Evolutionary conservation across 2,329 filamentous ascomycete species (phyloP).

Genomic region (Cladorrhinum sp.): DNA sequence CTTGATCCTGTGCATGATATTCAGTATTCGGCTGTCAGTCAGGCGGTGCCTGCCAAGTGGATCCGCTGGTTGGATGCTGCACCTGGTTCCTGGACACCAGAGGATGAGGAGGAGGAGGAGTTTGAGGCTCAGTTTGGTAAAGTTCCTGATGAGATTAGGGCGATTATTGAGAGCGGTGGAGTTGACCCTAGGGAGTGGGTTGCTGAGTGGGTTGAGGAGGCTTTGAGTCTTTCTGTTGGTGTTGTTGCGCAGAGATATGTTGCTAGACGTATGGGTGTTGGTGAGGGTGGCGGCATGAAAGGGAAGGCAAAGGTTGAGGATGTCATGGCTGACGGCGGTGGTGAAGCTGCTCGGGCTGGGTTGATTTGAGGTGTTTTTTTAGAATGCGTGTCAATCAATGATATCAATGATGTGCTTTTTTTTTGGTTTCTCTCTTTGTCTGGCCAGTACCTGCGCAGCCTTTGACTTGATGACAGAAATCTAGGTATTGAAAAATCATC

Average conservation of each 20-base stretch:
- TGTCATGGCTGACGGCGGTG: slow-evolving; percentile 54
- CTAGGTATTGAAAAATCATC: no score
- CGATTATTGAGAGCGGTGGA: slow-evolving; percentile 71
- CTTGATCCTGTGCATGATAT: slow-evolving; percentile 90
- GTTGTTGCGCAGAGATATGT: slow-evolving; percentile 94
- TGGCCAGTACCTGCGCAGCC: no score
- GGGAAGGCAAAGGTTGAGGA: slow-evolving; percentile 60
- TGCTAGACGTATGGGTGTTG: slow-evolving; percentile 91
- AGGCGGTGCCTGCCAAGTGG: slow-evolving; percentile 82
- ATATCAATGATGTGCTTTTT: no score
- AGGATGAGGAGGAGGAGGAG: slow-evolving; percentile 50
- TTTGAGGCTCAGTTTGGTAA: slow-evolving; percentile 31
- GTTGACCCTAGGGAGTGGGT: slow-evolving; percentile 97
- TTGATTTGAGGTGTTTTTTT: slow-evolving; percentile 38
- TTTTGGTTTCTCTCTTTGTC: no score
- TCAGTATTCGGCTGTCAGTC: slow-evolving; percentile 77
- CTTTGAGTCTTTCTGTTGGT: slow-evolving; percentile 72
- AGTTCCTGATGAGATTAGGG: slow-evolving; percentile 80
- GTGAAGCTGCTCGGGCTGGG: slow-evolving; percentile 59
- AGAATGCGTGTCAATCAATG: neutral
- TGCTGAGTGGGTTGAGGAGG: slow-evolving; percentile 93
- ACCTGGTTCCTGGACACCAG: slow-evolving; percentile 52
- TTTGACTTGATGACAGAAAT: no score
- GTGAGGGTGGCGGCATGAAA: slow-evolving; percentile 66
- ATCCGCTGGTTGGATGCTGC: slow-evolving; percentile 81